These are phyloP conservation scores for Lactarius evosmus DNA, from an alignment of 768 basidiomycete genomes.

Conservation along the genomic window DNA sequence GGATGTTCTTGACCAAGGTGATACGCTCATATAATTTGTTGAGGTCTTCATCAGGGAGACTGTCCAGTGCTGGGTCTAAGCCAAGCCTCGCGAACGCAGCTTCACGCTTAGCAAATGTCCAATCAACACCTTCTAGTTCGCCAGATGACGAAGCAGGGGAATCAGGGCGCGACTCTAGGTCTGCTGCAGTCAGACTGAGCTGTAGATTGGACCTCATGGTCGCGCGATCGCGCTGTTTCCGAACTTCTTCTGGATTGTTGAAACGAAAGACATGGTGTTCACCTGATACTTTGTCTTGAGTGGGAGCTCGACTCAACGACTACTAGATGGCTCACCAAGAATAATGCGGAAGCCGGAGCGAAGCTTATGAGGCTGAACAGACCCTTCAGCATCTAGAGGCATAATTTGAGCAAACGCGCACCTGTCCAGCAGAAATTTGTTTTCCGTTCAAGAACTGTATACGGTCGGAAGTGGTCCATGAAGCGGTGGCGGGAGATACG, in stretches of 20 bases:
- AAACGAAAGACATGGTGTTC: slow-evolving; percentile 98
- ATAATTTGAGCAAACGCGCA: slow-evolving; percentile 36
- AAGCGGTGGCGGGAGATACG: slow-evolving; percentile 31
- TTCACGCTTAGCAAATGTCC: slow-evolving; percentile 96
- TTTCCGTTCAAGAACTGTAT: slow-evolving; percentile 90
- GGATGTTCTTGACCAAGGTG: slow-evolving; percentile 84
- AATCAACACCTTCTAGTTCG: slow-evolving; percentile 78
- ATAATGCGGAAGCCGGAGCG: slow-evolving; percentile 96
- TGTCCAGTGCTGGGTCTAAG: slow-evolving; percentile 85
- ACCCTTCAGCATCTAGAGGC: slow-evolving; percentile 3
- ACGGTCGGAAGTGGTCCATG: slow-evolving; percentile 21
- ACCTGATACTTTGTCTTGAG: slow-evolving; percentile 43
- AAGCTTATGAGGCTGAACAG: slow-evolving; percentile 66
- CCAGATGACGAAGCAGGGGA: slow-evolving; percentile 70
- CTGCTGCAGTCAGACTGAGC: slow-evolving; percentile 60
- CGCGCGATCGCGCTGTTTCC: slow-evolving; percentile 83
- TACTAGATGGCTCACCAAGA: slow-evolving; percentile 55
- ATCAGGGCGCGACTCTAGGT: slow-evolving; percentile 76
- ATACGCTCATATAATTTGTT: slow-evolving; percentile 94
- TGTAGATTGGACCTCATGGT: slow-evolving; percentile 68
- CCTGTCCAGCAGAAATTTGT: slow-evolving; percentile 72
- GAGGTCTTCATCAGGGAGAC: slow-evolving; percentile 90
- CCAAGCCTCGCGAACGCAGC: slow-evolving; percentile 86
- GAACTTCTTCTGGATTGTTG: slow-evolving; percentile 93
- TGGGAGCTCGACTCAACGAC: not conserved